Evolutionary conservation across 2,329 filamentous ascomycete species (phyloP).

Genomic region (Lecanicillium sp.): DNA sequence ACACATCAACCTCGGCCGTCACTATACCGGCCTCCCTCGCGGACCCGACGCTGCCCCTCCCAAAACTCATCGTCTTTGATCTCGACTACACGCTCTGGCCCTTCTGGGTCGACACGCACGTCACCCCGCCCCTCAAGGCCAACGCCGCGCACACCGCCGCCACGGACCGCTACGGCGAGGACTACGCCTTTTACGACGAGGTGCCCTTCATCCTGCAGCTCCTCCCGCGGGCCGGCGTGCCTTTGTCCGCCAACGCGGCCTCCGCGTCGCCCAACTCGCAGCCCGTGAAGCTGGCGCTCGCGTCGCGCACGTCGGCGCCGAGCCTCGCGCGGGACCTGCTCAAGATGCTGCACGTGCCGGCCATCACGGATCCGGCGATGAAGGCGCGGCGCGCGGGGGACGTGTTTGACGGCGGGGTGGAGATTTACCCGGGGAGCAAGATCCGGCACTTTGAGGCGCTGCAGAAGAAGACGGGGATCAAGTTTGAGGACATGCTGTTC

Average conservation of each 20-base stretch:
- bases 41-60: slow-evolving; percentile 59
- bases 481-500: slow-evolving; percentile 83
- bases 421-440: slow-evolving; percentile 74
- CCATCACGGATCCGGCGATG: slow-evolving; percentile 17
- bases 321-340: slow-evolving; percentile 77
- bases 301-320: slow-evolving; percentile 74
- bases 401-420: slow-evolving; percentile 53
- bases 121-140: slow-evolving; percentile 62
- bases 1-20: slow-evolving; percentile 17
- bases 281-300: slow-evolving; percentile 57
- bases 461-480: slow-evolving; percentile 62
- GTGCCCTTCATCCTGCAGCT: slow-evolving; percentile 61
- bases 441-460: slow-evolving; percentile 76
- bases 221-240: slow-evolving; percentile 37
- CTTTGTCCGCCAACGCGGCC: too few relatives aligned
- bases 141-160: slow-evolving; percentile 37
- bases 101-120: slow-evolving; percentile 95
- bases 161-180: slow-evolving; percentile 56
- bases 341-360: slow-evolving; percentile 58
- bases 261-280: slow-evolving; percentile 13
- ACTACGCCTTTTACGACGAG: slow-evolving; percentile 64
- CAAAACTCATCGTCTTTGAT: slow-evolving; percentile 84
- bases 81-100: slow-evolving; percentile 99
- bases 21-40: slow-evolving; percentile 36
- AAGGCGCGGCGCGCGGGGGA: slow-evolving; percentile 46